Base-by-base conservation (phyloP, 2,329 filamentous ascomycete species). In the Botrytis fragariae region DNA sequence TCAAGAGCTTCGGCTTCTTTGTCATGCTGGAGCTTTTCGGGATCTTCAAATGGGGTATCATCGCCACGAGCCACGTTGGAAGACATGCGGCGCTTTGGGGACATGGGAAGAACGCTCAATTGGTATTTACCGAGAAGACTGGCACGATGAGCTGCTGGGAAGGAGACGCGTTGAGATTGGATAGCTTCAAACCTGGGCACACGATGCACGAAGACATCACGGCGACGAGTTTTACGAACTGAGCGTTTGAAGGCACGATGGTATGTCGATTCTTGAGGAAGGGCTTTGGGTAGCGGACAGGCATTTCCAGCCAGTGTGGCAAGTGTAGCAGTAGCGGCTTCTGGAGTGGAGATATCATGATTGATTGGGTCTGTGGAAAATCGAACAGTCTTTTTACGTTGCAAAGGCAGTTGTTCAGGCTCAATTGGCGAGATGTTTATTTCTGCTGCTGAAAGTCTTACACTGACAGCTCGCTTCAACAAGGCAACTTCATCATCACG, bases 111-210 rank as follows among this genome's bases (percentile, higher is more conserved):
- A 39, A 90, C 89, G 63, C 89, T 90, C 70, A 97, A 87, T 82
- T 95, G 92, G 80, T 93, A 97, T 81, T 93, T 96, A 77, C 95
- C 94, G 45, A 93, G 88, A 32, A 98, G 89, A 80, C 94, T 92
- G 80, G 93, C 92, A 80, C 92, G 88, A 83, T 98, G 94, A 59
- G 88, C 85, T 73, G 91, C 87, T 32, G 88, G 87, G 73, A 94
- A 88, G 62, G 91, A 93, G 72, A 95, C 87, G 57, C 96, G 92
- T 79, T 92, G 90, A 42, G 94, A 89, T 81, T 98, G 95, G 65
- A 98, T 86, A 37, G 94, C 93, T 81, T 98, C 95, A 74, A 95
- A 97, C 67, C 96, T 92, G 37, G 93, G 88, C 73, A 93, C 90
- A 60, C 93, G 92, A 82, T 97, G 93, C 72, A 97, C 88, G 80